phyloP scores from a whole-genome alignment of 768 basidiomycete genomes.

The Boletus tomentosulus region DNA sequence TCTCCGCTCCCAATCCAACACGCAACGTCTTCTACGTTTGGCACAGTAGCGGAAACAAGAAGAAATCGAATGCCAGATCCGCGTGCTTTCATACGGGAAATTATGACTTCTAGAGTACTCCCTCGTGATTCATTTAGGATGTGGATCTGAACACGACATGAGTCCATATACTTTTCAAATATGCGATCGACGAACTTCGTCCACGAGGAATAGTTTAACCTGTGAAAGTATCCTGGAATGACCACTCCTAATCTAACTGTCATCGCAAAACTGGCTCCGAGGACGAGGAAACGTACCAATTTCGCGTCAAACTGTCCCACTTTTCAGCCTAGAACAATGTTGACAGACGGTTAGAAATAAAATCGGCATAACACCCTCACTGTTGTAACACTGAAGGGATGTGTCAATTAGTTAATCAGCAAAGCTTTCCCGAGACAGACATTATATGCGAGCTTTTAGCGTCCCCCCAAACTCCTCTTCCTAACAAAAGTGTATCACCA shows the following conservation, averaged over 20 bases:
- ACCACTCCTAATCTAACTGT: constrained; percentile 43
- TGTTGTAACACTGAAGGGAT: constrained; percentile 61
- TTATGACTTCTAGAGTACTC: constrained; percentile 90
- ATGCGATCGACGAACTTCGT: constrained; percentile 55
- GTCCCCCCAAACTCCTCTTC: constrained; percentile 65
- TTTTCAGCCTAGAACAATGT: constrained; percentile 72
- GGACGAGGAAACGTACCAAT: constrained; percentile 59
- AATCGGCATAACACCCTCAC: constrained; percentile 35
- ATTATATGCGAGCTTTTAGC: constrained; percentile 77
- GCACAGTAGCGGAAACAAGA: constrained; percentile 89
- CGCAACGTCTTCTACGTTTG: constrained; percentile 89
- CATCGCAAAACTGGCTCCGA: not conserved
- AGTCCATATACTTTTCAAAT: not conserved
- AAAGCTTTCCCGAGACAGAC: constrained; percentile 37
- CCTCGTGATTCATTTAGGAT: constrained; percentile 88
- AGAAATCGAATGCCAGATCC: constrained; percentile 74
- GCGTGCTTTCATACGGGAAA: constrained; percentile 85
- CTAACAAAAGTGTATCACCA: constrained; percentile 77
- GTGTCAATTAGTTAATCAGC: constrained; percentile 1
- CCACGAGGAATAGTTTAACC: constrained; percentile 82
- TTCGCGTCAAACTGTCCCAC: constrained; percentile 91
- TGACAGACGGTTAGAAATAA: not conserved
- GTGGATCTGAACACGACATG: constrained; percentile 60
- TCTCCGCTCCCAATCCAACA: constrained; percentile 68
- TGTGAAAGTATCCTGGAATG: constrained; percentile 65